Base-by-base conservation (phyloP, 768 basidiomycete genomes). In the Lepiota brunneoincarnata region DNA sequence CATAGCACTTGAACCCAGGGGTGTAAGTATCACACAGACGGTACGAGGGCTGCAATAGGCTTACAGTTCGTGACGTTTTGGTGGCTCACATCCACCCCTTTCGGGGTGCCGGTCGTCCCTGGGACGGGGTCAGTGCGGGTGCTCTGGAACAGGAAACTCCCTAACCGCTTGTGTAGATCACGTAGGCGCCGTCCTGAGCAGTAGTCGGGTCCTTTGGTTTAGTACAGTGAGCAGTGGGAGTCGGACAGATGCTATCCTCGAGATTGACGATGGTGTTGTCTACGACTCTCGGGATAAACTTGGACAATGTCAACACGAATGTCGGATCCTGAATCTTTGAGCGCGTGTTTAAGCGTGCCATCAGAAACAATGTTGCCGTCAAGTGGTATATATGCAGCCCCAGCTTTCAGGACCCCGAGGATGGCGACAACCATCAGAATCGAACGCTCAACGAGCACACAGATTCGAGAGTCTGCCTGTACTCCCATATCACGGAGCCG, bases 101-200 rank as follows among this genome's bases (percentile, higher is more conserved):
- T 84, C 1, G 82, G 82, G 26, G 75, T 71, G 1, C 82, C 83
- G 38, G 77, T 83, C 7, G 83, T 79, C 23, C 77, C 78, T 77
- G 56, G 35, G 40, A 54, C 51, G 14, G 21, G 26, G 50, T 55
- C 24, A 60, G 34, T 34, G 37, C 44, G 15, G 47, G 37, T 14
- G 17, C 11, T 7, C n/a, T 10, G n/a, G 43, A 24, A 36, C 44
- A 57, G 23, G 59, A 40, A 47, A 15, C n/a, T 20, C 54, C 62
- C 72, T 49, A 63, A 79, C 82, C 82, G 39, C 80, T 80, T 10
- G 83, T 85, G 64, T 83, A 85, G 39, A 85, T 83, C 36, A 83
- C 76, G 65, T 84, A 84, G 9, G 73, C 76, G 26, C 77, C 75
- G 57, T 82, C 76, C 6, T 65, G 67, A 17, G 72, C 60, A 12